phyloP scores from a whole-genome alignment of 139 green algal genomes.

The Chlorella sp. region DNA sequence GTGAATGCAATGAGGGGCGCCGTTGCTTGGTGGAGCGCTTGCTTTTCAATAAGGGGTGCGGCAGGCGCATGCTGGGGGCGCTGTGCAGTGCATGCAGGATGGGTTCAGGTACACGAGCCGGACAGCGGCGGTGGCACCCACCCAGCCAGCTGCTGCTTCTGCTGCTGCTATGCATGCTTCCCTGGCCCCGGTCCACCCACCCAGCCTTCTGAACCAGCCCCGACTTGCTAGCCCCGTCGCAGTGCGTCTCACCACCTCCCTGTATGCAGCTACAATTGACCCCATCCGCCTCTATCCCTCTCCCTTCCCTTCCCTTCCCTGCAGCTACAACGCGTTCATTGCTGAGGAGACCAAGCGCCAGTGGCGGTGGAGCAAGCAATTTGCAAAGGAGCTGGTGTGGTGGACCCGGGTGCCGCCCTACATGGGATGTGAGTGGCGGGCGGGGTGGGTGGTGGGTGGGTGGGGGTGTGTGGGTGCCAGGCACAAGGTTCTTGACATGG shows the following conservation, averaged over 20 bases:
- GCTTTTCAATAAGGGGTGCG: background rate
- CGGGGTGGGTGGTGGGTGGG: background rate
- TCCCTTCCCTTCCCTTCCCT: background rate
- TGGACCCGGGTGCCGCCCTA: slow-evolving; percentile 38
- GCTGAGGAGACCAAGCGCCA: slow-evolving; percentile 54
- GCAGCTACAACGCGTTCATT: slow-evolving; percentile 54
- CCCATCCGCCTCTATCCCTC: background rate
- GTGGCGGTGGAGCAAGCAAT: slow-evolving; percentile 49
- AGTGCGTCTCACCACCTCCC: no score
- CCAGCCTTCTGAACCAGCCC: no score
- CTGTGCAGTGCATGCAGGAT: no score
- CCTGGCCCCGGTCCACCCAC: no score
- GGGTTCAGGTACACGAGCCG: no score
- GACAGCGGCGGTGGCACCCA: no score
- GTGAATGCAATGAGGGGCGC: no score
- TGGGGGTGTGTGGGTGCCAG: background rate
- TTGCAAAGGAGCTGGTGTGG: slow-evolving; percentile 39
- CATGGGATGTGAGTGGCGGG: slow-evolving; percentile 32
- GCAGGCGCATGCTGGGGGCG: background rate
- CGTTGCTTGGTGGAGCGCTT: background rate
- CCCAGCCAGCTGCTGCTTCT: no score
- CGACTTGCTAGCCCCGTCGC: no score
- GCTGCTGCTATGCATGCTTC: no score
- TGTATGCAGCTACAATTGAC: no score
- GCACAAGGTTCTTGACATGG: no score